A percentile compares a stretch with the other conserved stretches of the same genome.
phyloP scores from a whole-genome alignment of 371 early-diverging fungal species.

The Mucor piriformis region DNA sequence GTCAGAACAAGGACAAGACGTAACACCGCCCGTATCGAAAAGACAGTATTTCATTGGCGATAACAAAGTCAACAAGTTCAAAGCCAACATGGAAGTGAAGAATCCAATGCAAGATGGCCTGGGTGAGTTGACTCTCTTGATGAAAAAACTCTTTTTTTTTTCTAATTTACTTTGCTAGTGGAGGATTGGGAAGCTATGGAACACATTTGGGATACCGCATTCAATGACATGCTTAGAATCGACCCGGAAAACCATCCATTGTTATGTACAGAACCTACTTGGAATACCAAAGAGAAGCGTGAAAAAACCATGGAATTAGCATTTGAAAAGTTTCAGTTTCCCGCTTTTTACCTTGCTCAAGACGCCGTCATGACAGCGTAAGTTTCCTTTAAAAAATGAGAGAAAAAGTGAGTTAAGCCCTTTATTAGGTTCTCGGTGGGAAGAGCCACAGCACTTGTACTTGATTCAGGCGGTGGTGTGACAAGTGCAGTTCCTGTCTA shows the following conservation, averaged over 20 bases:
- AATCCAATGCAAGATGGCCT: conserved; percentile 74
- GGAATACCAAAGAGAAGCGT: conserved; percentile 79
- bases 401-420: background rate
- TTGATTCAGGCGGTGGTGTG: conserved; percentile 88
- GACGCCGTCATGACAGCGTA: conserved; percentile 91
- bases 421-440: conserved; percentile 78
- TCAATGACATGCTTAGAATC: conserved; percentile 65
- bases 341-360: conserved; percentile 91
- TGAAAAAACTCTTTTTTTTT: background rate
- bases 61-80: conserved; percentile 73
- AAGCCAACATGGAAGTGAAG: conserved; percentile 75
- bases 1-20: conserved; percentile 12
- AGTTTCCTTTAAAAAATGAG: conserved; percentile 17
- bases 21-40: conserved; percentile 2
- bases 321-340: conserved; percentile 91
- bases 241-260: conserved; percentile 85
- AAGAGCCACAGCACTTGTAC: conserved; percentile 85
- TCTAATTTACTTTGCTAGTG: conserved; percentile 49
- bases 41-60: conserved; percentile 77
- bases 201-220: conserved; percentile 83
- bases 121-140: conserved; percentile 41
- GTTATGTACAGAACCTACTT: conserved; percentile 85
- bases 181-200: conserved; percentile 93
- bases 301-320: conserved; percentile 89
- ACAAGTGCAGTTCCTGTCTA: conserved; percentile 93